Conservation (phyloP, 306 rosid species). For the Sindora glabra region DNA sequence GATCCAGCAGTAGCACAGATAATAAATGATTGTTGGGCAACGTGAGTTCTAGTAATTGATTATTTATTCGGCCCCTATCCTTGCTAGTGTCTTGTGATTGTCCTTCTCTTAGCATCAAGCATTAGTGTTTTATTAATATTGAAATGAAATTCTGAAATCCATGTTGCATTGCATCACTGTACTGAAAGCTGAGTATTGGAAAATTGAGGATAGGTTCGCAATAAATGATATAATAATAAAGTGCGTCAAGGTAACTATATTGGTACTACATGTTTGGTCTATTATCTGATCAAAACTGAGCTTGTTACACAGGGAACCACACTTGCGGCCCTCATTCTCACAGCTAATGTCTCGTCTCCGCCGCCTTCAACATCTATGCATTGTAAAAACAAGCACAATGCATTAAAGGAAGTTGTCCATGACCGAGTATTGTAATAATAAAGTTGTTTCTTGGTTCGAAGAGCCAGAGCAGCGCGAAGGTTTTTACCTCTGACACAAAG, state of each 20-base stretch:
- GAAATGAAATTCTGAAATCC: no score
- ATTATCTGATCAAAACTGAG: background rate
- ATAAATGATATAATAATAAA: no score
- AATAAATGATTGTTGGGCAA: conserved; percentile 89
- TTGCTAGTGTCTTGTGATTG: no score
- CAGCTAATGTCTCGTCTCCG: conserved; percentile 70
- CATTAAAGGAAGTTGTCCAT: conserved; percentile 30
- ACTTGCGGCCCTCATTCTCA: conserved; percentile 87
- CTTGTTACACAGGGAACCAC: conserved; percentile 71
- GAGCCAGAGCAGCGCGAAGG: no score
- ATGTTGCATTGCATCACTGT: no score
- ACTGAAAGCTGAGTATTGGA: no score
- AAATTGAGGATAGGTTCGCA: no score
- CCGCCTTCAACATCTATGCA: conserved; percentile 47
- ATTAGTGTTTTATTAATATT: no score
- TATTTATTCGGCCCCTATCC: no score
- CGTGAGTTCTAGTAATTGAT: no score
- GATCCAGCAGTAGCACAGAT: conserved; percentile 78
- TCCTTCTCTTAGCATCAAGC: no score
- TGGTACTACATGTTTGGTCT: background rate
- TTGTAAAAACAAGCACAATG: conserved; percentile 27
- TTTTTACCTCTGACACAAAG: no score
- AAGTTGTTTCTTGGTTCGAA: conserved; percentile 60
- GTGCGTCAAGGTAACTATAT: background rate
- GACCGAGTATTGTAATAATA: conserved; percentile 31